Conservation (phyloP, 106 monocot species). For the Allium fistulosum region DNA sequence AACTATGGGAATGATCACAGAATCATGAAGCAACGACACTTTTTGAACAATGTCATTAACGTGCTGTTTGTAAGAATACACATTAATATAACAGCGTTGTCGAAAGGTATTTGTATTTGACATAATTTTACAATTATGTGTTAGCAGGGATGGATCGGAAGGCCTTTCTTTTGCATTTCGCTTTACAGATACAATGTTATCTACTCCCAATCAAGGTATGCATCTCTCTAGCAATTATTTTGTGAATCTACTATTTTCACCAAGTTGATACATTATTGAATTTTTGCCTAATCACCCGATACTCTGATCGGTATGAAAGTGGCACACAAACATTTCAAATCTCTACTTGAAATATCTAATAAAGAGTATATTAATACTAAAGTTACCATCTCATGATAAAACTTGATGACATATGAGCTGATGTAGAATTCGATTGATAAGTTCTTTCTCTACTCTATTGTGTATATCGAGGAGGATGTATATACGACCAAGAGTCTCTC, state of each 20-base stretch:
- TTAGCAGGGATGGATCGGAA: slow-evolving; percentile 85
- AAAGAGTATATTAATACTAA: background rate
- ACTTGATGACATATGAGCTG: too few species aligned
- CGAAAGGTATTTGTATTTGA: background rate
- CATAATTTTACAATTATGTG: background rate
- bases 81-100: too few species aligned
- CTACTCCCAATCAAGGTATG: slow-evolving; percentile 71
- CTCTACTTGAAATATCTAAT: slow-evolving; percentile 2
- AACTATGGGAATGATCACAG: too few species aligned
- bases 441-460: too few species aligned
- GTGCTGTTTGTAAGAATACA: too few species aligned
- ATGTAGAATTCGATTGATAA: too few species aligned
- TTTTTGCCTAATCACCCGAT: background rate
- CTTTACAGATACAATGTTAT: slow-evolving; percentile 68
- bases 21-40: too few species aligned
- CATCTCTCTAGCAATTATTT: slow-evolving; percentile 2
- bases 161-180: slow-evolving; percentile 99
- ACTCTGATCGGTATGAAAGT: background rate
- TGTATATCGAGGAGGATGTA: too few species aligned
- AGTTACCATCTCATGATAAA: too few species aligned
- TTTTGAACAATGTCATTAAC: too few species aligned
- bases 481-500: too few species aligned
- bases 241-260: background rate
- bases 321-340: background rate
- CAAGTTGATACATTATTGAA: background rate